These are phyloP conservation scores for Pholiota conissans DNA, from an alignment of 768 basidiomycete genomes.

Conservation along the genomic window DNA sequence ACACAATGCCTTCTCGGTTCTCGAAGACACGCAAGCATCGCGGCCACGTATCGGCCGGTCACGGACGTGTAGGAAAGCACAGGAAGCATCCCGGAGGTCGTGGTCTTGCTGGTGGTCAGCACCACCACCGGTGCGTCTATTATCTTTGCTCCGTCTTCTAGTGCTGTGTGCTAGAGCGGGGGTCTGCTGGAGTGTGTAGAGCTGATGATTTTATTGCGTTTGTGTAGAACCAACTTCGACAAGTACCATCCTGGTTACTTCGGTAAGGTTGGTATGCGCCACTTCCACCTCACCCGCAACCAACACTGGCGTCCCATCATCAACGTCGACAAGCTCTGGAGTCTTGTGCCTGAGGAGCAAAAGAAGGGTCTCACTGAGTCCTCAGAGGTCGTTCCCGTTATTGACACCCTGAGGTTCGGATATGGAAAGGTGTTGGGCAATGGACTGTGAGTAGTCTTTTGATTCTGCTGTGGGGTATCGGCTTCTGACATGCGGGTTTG, in stretches of 20 bases:
- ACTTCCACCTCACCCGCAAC: slow-evolving; percentile 95
- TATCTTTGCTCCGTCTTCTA: too few relatives aligned
- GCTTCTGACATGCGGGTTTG: not conserved
- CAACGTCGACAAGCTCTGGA: slow-evolving; percentile 98
- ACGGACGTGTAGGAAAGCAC: slow-evolving; percentile 99
- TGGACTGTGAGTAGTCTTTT: slow-evolving; percentile 62
- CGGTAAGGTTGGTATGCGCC: slow-evolving; percentile 99
- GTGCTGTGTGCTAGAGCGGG: too few relatives aligned
- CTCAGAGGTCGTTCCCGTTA: slow-evolving; percentile 90
- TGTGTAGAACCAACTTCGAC: slow-evolving; percentile 95
- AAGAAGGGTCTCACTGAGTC: slow-evolving; percentile 71
- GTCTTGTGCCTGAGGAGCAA: slow-evolving; percentile 83
- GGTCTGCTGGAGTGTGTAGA: too few relatives aligned
- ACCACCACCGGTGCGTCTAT: slow-evolving; percentile 89
- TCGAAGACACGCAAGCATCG: slow-evolving; percentile 99
- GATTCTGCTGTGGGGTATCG: not conserved
- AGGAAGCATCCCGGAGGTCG: slow-evolving; percentile 99
- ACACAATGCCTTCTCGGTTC: slow-evolving; percentile 91
- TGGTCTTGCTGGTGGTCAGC: slow-evolving; percentile 99
- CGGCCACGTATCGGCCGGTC: slow-evolving; percentile 98
- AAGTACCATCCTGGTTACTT: slow-evolving; percentile 99
- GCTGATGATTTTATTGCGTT: too few relatives aligned
- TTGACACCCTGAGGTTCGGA: slow-evolving; percentile 81
- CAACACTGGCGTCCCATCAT: slow-evolving; percentile 90
- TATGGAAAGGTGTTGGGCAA: slow-evolving; percentile 96